A percentile compares a stretch with the other conserved stretches of the same genome.
phyloP scores from a whole-genome alignment of 2,329 filamentous ascomycete species.

The Fonsecaea erecta region DNA sequence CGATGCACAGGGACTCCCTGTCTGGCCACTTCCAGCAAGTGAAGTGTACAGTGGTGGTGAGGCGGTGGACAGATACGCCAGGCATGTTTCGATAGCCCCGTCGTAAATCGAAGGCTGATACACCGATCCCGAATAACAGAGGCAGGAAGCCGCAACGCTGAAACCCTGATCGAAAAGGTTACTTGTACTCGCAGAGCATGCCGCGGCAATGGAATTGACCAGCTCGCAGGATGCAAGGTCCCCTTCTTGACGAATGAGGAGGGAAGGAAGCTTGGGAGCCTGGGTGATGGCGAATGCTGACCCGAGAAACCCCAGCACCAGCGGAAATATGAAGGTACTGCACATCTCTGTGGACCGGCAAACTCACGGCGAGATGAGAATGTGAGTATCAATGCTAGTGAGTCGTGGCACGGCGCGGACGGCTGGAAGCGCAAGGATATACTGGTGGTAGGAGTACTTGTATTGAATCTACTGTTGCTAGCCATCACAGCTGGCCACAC shows the following conservation, averaged over 20 bases:
- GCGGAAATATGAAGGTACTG: background rate
- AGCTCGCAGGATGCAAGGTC: background rate
- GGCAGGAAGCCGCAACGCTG: constrained; percentile 3
- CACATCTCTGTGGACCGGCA: background rate
- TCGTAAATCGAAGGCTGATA: constrained; percentile 6
- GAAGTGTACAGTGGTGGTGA: constrained; percentile 7
- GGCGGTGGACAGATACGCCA: constrained; percentile 3
- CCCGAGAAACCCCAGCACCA: background rate
- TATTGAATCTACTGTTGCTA: too few species aligned
- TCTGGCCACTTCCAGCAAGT: background rate
- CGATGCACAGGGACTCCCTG: constrained; percentile 6
- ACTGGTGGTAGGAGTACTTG: too few species aligned
- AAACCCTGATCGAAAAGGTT: constrained; percentile 2
- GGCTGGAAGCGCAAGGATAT: background rate
- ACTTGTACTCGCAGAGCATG: background rate
- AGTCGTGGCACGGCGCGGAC: too few species aligned
- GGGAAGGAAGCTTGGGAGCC: constrained; percentile 2
- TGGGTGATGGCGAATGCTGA: background rate
- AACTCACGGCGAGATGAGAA: background rate
- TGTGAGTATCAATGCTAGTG: background rate
- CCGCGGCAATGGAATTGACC: background rate
- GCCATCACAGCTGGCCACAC: background rate
- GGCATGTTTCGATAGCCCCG: constrained; percentile 3
- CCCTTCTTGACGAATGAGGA: background rate
- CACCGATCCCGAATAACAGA: constrained; percentile 4